Percentiles rank a stretch among this genome's conserved stretches.
These are phyloP conservation scores for Lumnitzera littorea DNA, from an alignment of 345 rosid species.

Conservation along the genomic window DNA sequence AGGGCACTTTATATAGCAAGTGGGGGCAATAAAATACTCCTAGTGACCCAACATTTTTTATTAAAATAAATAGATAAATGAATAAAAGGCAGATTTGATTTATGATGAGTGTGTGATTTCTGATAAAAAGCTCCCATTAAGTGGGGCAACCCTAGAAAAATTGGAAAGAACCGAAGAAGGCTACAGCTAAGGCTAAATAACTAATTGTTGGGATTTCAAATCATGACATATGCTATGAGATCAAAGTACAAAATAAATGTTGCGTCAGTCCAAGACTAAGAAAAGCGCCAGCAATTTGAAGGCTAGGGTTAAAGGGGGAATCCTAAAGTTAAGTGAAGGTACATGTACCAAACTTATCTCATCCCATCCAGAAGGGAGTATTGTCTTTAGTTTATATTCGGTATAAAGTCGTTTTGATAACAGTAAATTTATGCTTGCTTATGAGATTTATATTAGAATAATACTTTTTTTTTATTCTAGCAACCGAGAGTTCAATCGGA, in stretches of 20 bases:
- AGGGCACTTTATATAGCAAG: conserved; percentile 16
- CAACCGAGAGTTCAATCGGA: too few relatives aligned
- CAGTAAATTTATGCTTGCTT: too few relatives aligned
- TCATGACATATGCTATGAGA: background rate
- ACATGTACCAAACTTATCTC: conserved; percentile 5
- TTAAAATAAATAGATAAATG: too few relatives aligned
- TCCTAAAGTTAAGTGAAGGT: conserved; percentile 1
- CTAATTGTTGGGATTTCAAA: background rate
- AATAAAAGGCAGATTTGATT: too few relatives aligned
- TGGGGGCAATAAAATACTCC: conserved; percentile 1
- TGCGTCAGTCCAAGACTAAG: background rate
- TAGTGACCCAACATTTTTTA: background rate
- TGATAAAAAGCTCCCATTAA: background rate
- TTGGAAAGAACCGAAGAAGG: background rate
- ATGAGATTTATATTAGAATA: too few relatives aligned
- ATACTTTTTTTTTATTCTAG: too few relatives aligned
- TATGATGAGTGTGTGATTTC: background rate
- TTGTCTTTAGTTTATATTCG: too few relatives aligned
- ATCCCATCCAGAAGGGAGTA: too few relatives aligned
- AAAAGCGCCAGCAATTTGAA: background rate
- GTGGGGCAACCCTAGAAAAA: background rate
- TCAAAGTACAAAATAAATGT: background rate
- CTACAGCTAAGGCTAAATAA: background rate
- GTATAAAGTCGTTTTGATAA: too few relatives aligned
- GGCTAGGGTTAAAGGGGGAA: conserved; percentile 1